Evolutionary conservation across 108 stramenopile genomes (phyloP).

Genomic region (Epipyxis sp.): DNA sequence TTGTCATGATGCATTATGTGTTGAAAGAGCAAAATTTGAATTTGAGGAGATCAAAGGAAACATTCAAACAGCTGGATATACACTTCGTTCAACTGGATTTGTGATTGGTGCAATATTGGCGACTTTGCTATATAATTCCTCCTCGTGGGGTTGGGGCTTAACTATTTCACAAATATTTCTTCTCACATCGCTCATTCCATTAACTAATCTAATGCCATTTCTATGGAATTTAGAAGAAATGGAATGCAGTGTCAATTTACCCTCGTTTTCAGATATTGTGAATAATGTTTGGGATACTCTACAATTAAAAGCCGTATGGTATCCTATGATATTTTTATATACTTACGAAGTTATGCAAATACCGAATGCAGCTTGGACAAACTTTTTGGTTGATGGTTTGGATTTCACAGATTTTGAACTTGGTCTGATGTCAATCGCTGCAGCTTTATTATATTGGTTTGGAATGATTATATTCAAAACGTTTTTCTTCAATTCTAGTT

Average conservation of each 20-base stretch:
- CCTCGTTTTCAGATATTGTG: not conserved
- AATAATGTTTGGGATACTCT: not conserved
- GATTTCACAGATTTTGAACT: not conserved
- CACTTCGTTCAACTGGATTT: slow-evolving; percentile 54
- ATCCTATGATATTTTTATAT: not conserved
- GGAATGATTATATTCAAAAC: too few relatives aligned
- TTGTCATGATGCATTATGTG: slow-evolving; percentile 63
- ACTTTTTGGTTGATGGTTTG: not conserved
- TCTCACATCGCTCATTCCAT: slow-evolving; percentile 51
- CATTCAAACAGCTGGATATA: slow-evolving; percentile 61
- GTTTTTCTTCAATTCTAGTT: too few relatives aligned
- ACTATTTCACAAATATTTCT: slow-evolving; percentile 51
- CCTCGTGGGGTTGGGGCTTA: slow-evolving; percentile 56
- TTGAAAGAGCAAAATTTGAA: slow-evolving; percentile 60
- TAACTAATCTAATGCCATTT: slow-evolving; percentile 49
- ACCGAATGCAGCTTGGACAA: not conserved
- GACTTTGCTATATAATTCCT: slow-evolving; percentile 58
- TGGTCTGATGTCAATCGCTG: not conserved
- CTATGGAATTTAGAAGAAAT: not conserved
- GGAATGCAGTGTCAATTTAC: not conserved
- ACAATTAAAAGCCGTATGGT: not conserved
- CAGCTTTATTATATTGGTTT: not conserved
- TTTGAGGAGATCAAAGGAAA: slow-evolving; percentile 52
- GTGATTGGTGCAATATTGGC: slow-evolving; percentile 53
- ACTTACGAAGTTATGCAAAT: not conserved